A percentile compares a stretch with the other conserved stretches of the same genome.
Conservation (phyloP, 139 green algal genomes). For the Chlamydomonas incerta region DNA sequence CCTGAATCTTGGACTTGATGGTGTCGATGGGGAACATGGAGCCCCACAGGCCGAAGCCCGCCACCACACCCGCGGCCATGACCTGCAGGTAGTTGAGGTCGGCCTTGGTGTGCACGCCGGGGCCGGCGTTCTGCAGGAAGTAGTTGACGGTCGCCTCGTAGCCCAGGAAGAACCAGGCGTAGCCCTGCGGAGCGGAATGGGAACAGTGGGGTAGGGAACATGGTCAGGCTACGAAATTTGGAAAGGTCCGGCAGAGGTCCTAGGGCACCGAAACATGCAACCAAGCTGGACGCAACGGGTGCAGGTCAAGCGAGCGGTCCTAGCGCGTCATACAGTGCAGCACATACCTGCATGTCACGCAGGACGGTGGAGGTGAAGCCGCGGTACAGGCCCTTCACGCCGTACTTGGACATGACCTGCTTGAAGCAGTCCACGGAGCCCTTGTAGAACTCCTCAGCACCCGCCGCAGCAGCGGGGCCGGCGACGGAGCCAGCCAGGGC, state of each 20-base stretch:
- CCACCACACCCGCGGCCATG: constrained; percentile 50
- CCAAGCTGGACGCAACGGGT: too few species aligned
- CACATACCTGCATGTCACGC: constrained; percentile 52
- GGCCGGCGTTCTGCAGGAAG: constrained; percentile 47
- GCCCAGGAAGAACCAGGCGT: constrained; percentile 65
- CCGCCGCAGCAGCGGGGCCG: neutral
- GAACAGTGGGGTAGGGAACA: neutral
- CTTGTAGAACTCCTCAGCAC: constrained; percentile 53
- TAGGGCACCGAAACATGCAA: too few species aligned
- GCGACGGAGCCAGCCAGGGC: neutral
- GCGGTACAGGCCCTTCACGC: constrained; percentile 56
- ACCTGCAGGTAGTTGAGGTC: constrained; percentile 63
- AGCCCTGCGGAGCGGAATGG: constrained; percentile 36
- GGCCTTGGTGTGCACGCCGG: constrained; percentile 53
- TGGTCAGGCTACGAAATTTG: too few species aligned
- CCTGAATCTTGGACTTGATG: constrained; percentile 67
- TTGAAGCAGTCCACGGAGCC: constrained; percentile 60
- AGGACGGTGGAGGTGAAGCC: constrained; percentile 56
- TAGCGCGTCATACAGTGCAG: too few species aligned
- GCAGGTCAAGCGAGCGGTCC: too few species aligned
- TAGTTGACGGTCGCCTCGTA: constrained; percentile 64
- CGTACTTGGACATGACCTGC: constrained; percentile 55
- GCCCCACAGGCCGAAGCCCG: constrained; percentile 66
- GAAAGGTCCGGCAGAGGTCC: too few species aligned
- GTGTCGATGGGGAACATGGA: constrained; percentile 71